phyloP scores from a whole-genome alignment of 768 basidiomycete species.

The Tulasnella calospora region DNA sequence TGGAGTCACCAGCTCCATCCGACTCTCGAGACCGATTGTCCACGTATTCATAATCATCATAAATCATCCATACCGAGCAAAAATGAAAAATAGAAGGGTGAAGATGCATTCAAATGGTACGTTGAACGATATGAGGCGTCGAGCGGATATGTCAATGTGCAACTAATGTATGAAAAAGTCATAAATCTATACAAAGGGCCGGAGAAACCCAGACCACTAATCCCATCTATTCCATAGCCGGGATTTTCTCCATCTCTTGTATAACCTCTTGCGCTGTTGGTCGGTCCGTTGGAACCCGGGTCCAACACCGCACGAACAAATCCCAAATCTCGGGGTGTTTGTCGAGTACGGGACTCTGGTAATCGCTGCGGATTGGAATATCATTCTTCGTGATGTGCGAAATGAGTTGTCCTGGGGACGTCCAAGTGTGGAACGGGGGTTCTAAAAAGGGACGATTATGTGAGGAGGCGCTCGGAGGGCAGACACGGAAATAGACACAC shows the following conservation, averaged over 20 bases:
- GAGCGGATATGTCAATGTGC: too few species aligned
- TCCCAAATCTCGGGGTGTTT: background rate
- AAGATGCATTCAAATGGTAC: too few species aligned
- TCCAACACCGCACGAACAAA: constrained; percentile 7
- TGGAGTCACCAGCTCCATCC: too few species aligned
- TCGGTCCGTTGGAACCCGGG: background rate
- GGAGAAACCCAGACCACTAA: background rate
- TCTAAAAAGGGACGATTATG: background rate
- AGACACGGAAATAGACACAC: background rate
- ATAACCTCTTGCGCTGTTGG: background rate
- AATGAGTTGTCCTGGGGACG: background rate
- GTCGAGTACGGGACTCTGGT: background rate
- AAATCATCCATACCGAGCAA: too few species aligned
- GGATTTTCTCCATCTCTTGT: background rate
- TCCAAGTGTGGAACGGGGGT: background rate
- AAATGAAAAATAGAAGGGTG: too few species aligned
- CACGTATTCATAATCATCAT: too few species aligned
- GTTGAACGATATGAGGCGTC: too few species aligned
- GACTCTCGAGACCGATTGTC: too few species aligned
- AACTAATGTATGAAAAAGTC: too few species aligned
- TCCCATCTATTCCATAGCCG: background rate
- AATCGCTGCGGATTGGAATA: background rate
- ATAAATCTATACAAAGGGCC: background rate
- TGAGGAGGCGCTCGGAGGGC: background rate
- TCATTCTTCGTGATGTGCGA: background rate